These are phyloP conservation scores for Senna siamea DNA, from an alignment of 306 rosid species.

Conservation along the genomic window DNA sequence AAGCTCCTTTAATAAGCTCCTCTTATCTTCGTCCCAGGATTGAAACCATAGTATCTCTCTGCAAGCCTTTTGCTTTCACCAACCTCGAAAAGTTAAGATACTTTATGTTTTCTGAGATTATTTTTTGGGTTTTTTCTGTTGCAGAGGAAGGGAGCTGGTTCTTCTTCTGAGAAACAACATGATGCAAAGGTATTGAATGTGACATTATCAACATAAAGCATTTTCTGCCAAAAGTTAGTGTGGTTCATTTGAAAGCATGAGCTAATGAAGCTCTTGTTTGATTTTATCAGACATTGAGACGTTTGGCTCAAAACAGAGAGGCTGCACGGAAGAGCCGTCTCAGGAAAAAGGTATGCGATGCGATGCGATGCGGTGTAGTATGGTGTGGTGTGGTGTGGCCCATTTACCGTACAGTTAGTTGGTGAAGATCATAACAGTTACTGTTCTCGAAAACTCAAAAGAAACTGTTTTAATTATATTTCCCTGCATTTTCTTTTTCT, in stretches of 20 bases:
- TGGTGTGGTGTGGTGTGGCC: not conserved
- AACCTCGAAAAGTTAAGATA: not conserved
- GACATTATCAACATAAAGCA: not conserved
- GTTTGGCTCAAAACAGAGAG: constrained; percentile 95
- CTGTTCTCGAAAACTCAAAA: not conserved
- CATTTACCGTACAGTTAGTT: constrained; percentile 26
- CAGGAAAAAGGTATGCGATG: constrained; percentile 89
- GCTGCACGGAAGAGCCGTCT: constrained; percentile 96
- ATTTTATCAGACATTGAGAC: constrained; percentile 79
- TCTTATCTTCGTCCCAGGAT: constrained; percentile 2
- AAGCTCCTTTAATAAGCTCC: constrained; percentile 41
- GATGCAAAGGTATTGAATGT: constrained; percentile 77
- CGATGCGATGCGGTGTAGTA: not conserved
- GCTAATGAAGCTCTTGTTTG: too few relatives aligned
- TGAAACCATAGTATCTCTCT: constrained; percentile 23
- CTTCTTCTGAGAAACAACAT: constrained; percentile 74
- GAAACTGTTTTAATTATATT: not conserved
- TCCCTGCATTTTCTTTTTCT: not conserved
- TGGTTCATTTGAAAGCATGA: too few relatives aligned
- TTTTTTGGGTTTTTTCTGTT: constrained; percentile 29
- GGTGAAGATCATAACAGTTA: not conserved
- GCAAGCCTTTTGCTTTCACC: constrained; percentile 5
- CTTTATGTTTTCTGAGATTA: not conserved
- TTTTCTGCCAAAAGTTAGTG: too few relatives aligned
- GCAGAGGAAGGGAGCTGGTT: constrained; percentile 83